A percentile compares a stretch with the other conserved stretches of the same genome.
phyloP scores from a whole-genome alignment of 225 moss, liverwort and hornwort genomes.

The Sphagnum tenellum region DNA sequence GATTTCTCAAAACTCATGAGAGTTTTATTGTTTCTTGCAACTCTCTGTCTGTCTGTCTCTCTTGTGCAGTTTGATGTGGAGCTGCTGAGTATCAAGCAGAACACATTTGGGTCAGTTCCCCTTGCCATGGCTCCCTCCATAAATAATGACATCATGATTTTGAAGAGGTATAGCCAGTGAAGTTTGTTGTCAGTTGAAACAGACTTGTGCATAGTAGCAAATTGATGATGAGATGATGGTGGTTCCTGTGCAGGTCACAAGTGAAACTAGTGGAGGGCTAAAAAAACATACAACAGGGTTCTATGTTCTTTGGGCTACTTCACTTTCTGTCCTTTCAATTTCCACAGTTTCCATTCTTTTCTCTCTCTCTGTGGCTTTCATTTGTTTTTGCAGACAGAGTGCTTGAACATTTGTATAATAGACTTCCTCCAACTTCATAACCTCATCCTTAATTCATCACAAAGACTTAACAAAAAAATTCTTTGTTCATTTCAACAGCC shows the following conservation, averaged over 20 bases:
- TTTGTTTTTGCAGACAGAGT: too few relatives aligned
- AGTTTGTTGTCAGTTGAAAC: neutral
- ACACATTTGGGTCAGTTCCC: constrained; percentile 29
- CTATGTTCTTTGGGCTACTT: too few relatives aligned
- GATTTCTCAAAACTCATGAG: neutral
- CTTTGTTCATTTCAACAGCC: too few relatives aligned
- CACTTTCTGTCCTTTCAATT: too few relatives aligned
- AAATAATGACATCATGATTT: neutral
- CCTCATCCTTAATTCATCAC: too few relatives aligned
- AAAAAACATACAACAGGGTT: neutral
- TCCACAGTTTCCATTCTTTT: too few relatives aligned
- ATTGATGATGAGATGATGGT: constrained; percentile 1
- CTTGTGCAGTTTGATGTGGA: constrained; percentile 50
- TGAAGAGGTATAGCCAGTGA: neutral
- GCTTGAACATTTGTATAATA: too few relatives aligned
- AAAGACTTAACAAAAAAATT: too few relatives aligned
- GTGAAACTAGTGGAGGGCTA: constrained; percentile 72
- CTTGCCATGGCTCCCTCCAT: neutral
- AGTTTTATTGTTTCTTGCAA: neutral
- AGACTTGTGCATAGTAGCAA: constrained; percentile 1
- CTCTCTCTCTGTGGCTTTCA: too few relatives aligned
- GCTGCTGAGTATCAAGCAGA: constrained; percentile 55
- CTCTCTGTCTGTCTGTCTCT: neutral
- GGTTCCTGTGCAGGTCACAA: constrained; percentile 38
- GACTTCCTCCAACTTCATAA: too few relatives aligned